Percentiles rank a stretch among this genome's conserved stretches.
These are phyloP conservation scores for Fremontodendron californicum DNA, from an alignment of 345 rosid genomes.

Conservation along the genomic window DNA sequence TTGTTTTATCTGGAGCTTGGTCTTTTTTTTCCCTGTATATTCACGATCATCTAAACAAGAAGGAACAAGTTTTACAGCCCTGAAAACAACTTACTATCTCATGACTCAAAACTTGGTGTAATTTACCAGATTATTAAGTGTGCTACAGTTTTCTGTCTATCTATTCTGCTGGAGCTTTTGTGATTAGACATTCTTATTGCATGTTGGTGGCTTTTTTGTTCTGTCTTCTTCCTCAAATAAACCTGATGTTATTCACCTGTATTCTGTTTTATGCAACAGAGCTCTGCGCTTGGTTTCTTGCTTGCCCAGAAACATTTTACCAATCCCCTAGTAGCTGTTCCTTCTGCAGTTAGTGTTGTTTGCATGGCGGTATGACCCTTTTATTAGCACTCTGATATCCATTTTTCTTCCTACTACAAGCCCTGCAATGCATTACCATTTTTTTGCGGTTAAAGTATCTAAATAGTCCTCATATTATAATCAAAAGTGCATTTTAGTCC, in stretches of 20 bases:
- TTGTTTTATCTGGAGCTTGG: background rate
- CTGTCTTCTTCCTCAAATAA: background rate
- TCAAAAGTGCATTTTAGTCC: too few relatives aligned
- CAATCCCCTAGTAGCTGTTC: conserved; percentile 89
- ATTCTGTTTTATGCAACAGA: conserved; percentile 40
- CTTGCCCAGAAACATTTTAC: conserved; percentile 93
- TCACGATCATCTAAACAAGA: background rate
- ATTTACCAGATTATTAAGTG: background rate
- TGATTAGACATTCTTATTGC: background rate
- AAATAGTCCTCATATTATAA: too few relatives aligned
- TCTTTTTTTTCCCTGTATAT: background rate
- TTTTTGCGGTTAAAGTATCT: too few relatives aligned
- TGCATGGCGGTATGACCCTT: conserved; percentile 80
- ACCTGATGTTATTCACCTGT: background rate
- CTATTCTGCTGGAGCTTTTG: background rate
- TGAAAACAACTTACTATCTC: background rate
- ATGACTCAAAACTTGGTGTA: background rate
- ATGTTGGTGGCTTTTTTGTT: background rate
- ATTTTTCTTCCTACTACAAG: background rate
- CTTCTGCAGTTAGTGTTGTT: conserved; percentile 96
- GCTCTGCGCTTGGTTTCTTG: conserved; percentile 93
- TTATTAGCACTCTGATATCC: background rate
- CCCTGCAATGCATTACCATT: background rate
- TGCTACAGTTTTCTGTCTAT: background rate
- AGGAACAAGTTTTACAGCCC: background rate